These are phyloP conservation scores for Globisporangium iwayamae DNA, from an alignment of 352 stramenopile species.

Conservation along the genomic window DNA sequence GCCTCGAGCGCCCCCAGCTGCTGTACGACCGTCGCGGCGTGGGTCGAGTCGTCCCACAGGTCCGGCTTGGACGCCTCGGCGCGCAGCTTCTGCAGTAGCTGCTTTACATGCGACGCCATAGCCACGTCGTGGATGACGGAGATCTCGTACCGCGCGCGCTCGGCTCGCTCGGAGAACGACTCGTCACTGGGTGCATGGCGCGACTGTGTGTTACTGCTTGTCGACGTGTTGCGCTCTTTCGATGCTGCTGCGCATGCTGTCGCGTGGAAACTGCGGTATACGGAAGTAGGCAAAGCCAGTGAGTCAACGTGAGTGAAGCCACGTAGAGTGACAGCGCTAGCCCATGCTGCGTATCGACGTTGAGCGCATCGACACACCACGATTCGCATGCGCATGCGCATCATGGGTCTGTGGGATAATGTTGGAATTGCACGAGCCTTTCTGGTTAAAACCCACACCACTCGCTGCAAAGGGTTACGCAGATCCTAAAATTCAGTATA, in stretches of 20 bases:
- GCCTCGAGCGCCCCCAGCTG: slow-evolving; percentile 56
- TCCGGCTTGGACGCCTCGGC: slow-evolving; percentile 33
- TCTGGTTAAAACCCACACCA: too few relatives aligned
- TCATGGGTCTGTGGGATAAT: background rate
- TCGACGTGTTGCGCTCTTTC: background rate
- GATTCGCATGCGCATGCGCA: background rate
- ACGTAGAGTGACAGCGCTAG: background rate
- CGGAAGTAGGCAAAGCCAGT: too few relatives aligned
- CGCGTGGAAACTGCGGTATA: background rate
- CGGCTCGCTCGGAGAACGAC: slow-evolving; percentile 36
- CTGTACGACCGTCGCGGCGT: slow-evolving; percentile 54
- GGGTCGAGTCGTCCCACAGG: slow-evolving; percentile 62
- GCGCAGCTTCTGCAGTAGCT: slow-evolving; percentile 42
- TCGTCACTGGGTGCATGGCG: slow-evolving; percentile 17
- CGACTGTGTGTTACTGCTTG: background rate
- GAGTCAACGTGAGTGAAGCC: background rate
- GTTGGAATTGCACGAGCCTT: too few relatives aligned
- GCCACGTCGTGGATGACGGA: slow-evolving; percentile 51
- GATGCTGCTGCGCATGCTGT: background rate
- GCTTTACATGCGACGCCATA: slow-evolving; percentile 25
- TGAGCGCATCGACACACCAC: background rate
- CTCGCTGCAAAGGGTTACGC: too few relatives aligned
- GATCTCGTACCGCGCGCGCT: slow-evolving; percentile 38
- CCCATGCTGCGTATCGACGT: background rate
- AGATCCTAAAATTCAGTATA: too few relatives aligned